Evolutionary conservation across 495 filamentous ascomycete genomes (phyloP), one percentile per base, ranked within the genome.

Genomic region (Aspergillus heteromorphus): DNA sequence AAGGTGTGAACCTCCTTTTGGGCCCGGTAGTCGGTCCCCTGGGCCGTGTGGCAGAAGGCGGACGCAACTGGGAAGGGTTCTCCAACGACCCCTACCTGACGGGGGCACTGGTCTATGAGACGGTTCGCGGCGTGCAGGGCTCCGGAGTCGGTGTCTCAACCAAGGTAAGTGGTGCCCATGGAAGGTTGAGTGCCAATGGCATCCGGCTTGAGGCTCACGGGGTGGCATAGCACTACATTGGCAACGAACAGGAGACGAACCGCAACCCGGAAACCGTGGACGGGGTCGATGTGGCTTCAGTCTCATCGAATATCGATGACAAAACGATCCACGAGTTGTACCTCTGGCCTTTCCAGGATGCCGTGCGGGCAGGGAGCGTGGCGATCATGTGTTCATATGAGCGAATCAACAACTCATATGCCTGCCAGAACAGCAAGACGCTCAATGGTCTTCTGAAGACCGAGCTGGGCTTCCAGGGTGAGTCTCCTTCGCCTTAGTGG

Each of bases 61-160:
- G 91, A 1, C 73, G 91, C 11, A 93, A 91, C 61, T 95, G 90
- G 90, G 91, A 95, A 71, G 87, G 88, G 0, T 88, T 91, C 57
- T 80, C 83, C 6, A 60, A 76, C 0, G 89, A 92, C 68, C 88
- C 87, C 0, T 87, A 89, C 18, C 75, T 86, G 4, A 78, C 81
- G 61, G 84, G 83, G 10, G 67, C 81, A 52, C 77, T 79, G 3
- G 78, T 80, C 20, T 78, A 77, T 21, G 66, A 83, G 59, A 86
- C 75, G 14, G 82, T 86, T 59, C 72, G 70, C 27, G 85, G 91
- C 4, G 84, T 92, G 6, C 84, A 91, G 66, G 76, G 81, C 1
- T 73, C 81, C 16, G 84, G 83, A 17, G 84, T 92, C 8, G 86
- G 85, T 41, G 86, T 88, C 13, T 88, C 83, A 0, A 77, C 81